Base-by-base conservation (phyloP, 768 basidiomycete species). In the Auricularia sp. region DNA sequence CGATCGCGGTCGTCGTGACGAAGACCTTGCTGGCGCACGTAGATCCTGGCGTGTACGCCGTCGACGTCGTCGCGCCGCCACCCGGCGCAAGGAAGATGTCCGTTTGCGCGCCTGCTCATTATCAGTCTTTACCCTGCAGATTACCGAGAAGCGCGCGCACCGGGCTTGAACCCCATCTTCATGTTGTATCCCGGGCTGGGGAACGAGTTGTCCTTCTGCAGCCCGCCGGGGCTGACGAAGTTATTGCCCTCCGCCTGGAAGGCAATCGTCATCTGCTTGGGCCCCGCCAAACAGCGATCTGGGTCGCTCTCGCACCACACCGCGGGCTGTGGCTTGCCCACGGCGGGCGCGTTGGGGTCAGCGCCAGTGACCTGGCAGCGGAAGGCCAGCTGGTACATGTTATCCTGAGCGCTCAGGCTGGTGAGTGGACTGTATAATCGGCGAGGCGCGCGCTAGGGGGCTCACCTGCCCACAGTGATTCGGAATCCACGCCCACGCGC, bases 251-350 rank as follows among this genome's bases (percentile, higher is more conserved):
- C 59, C 24, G 34, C 13, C 36, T 65, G 64, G 37, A 66, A 62
- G 64, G 51, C 58, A 59, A 62, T 42, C 3, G 64, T 58, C 54
- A 62, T 59, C 44, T 67, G 66, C 66, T 67, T 67, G 16, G 66
- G 34, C 10, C 66, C 66, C 33, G 4, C n/a, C 18, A 62, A n/a
- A 5, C 66, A 67, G 33, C 29, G 24, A 3, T 18, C 34, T 6
- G 24, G 29, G 37, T 64, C 63, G 36, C 58, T 63, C 45, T 67
- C 66, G 37, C 66, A 67, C 64, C 64, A 67, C 29, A 54, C 45
- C 13, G 66, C 47, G 13, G 66, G 58, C n/a, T 62, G 21, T 18
- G 66, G n/a, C 13, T 64, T 10, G 29, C 44, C 62, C n/a, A 64
- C 24, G 13, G 29, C 47, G 8, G 7, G 34, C 13, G 45, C 63